These are phyloP conservation scores for Plectosphaerella sp. DNA, from an alignment of 2,329 filamentous ascomycete species.

Conservation along the genomic window DNA sequence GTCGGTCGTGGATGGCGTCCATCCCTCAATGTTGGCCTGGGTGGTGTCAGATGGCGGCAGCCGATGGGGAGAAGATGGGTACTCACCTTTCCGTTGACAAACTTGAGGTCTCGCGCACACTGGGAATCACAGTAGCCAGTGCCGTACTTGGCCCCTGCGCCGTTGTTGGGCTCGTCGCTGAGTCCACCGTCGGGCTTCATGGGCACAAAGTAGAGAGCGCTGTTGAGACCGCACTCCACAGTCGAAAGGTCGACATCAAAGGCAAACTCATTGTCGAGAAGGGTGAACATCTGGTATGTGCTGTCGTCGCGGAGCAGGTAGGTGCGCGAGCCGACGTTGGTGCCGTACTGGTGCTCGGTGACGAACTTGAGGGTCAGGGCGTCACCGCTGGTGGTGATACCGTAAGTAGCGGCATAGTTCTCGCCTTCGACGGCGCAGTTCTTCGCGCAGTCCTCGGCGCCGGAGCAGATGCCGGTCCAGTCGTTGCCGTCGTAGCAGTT, in stretches of 20 bases:
- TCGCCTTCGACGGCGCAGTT: conserved; percentile 44
- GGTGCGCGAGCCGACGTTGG: conserved; percentile 44
- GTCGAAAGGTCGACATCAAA: conserved; percentile 64
- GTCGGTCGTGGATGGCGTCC: conserved; percentile 44
- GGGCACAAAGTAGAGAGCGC: conserved; percentile 56
- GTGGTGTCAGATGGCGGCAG: background rate
- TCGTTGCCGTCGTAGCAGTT: conserved; percentile 47
- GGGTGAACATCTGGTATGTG: conserved; percentile 56
- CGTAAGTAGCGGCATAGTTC: conserved; percentile 38
- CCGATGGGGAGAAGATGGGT: background rate
- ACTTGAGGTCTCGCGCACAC: conserved; percentile 45
- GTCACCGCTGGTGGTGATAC: conserved; percentile 42
- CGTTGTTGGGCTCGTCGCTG: conserved; percentile 40
- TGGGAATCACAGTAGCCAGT: conserved; percentile 53
- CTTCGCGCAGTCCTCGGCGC: conserved; percentile 34
- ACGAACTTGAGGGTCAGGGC: conserved; percentile 47
- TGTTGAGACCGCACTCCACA: conserved; percentile 61
- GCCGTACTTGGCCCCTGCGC: conserved; percentile 48
- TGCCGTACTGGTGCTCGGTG: conserved; percentile 38
- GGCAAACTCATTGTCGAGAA: conserved; percentile 58
- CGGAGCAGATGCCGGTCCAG: conserved; percentile 29
- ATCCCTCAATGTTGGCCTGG: conserved; percentile 42
- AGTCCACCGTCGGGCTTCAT: conserved; percentile 54
- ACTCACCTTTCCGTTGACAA: conserved; percentile 43
- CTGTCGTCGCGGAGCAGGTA: conserved; percentile 53